Percentiles rank a stretch among this genome's conserved stretches.
Evolutionary conservation across 306 rosid genomes (phyloP).

Genomic region (Sindora glabra): DNA sequence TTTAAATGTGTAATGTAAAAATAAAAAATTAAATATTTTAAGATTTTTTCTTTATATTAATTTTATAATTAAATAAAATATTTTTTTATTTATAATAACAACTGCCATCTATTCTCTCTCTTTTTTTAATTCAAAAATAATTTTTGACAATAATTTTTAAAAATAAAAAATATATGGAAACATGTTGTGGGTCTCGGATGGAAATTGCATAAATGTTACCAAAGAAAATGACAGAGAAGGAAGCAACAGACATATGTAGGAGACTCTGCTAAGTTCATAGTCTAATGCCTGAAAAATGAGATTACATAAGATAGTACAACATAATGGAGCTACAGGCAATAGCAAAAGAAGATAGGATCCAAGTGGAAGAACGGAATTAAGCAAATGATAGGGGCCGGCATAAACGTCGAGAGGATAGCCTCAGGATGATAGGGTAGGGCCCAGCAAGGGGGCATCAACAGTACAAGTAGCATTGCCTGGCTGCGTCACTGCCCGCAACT

Average conservation of each 20-base stretch:
- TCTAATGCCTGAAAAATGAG: constrained; percentile 22
- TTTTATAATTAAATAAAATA: too few species aligned
- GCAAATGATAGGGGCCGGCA: constrained; percentile 3
- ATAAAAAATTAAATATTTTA: too few species aligned
- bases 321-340: background rate
- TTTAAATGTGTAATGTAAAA: too few species aligned
- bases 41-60: too few species aligned
- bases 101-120: too few species aligned
- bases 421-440: constrained; percentile 5
- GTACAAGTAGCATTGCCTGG: constrained; percentile 36
- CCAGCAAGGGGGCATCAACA: constrained; percentile 21
- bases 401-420: too few species aligned
- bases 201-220: background rate
- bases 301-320: constrained; percentile 16
- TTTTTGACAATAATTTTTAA: too few species aligned
- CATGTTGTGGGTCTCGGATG: too few species aligned
- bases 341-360: constrained; percentile 14
- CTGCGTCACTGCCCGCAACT: constrained; percentile 47
- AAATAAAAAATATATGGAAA: too few species aligned
- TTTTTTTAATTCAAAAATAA: too few species aligned
- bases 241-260: background rate
- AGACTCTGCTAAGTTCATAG: background rate
- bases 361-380: constrained; percentile 17
- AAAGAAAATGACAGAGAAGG: background rate
- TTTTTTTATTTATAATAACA: too few species aligned